Evolutionary conservation across 2,329 filamentous ascomycete species (phyloP), one percentile per base, ranked within the genome.

Genomic region (Emericellopsis atlantica): DNA sequence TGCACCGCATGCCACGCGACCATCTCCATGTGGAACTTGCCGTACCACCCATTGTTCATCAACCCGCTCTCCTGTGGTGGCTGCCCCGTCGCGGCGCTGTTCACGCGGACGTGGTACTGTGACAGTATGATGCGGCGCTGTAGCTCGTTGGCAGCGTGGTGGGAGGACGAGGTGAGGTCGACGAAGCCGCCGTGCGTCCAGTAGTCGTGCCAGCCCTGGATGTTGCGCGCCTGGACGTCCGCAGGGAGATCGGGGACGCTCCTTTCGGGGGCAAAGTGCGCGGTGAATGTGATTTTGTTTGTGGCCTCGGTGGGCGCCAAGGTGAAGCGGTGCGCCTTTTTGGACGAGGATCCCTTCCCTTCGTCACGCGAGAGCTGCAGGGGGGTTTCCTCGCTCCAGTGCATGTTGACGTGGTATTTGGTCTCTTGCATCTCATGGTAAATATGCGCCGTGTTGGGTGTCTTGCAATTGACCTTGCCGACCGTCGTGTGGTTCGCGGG

Each of bases 361-460:
- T 57, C 55, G 2, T 51, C 39, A 21, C 40, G 39, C 10, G 33
- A 36, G 3, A 51, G 14, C 5, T 23, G 8, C 1, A 62, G 51
- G 0, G 48, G 45, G 0, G 39, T 29, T 0, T 45, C 38, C 0
- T 44, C 18, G 0, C 56, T 48, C 59, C 59, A 63, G 3, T 56
- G 49, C n/a, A 64, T 41, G 37, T 62, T 62, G 8, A 61, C 54
- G 26, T 52, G 62, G 43, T 68, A 68, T 6, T 47, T 58, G 0
- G 55, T 64, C 14, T 59, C 54, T 37, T 45, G 40, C 40, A 66
- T 36, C 38, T 58, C 49, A 40, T 67, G 63, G 8, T 50, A 46
- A 4, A 67, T 62, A 16, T 58, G 55, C 1, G 56, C 55, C 18
- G 46, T 38, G 1, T 47, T 42, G 1, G 35, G 42, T 7, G 16